These are phyloP conservation scores for Zygnema cylindricum DNA, from an alignment of 139 green algal species.

Conservation along the genomic window DNA sequence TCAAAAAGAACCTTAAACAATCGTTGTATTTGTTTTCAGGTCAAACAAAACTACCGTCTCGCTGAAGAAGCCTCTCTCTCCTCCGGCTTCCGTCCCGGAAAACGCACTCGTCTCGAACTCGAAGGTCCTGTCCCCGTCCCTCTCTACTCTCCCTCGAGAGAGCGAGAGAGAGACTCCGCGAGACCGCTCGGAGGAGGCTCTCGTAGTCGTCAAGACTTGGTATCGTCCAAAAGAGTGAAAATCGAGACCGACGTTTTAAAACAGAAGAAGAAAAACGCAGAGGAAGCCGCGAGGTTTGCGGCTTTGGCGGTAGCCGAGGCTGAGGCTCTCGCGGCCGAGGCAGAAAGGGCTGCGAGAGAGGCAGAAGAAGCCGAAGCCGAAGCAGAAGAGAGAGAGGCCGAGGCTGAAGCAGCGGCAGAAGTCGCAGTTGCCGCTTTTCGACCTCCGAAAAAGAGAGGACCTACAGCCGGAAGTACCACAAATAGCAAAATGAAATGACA, in stretches of 20 bases:
- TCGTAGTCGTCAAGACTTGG: neutral
- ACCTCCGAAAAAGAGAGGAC: too few relatives aligned
- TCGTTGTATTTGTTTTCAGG: too few relatives aligned
- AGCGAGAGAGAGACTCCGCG: too few relatives aligned
- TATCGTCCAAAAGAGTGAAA: neutral
- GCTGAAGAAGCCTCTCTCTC: neutral
- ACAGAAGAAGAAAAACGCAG: slow-evolving; percentile 8
- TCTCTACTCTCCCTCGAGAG: neutral
- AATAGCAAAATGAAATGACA: too few relatives aligned
- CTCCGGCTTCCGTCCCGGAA: neutral
- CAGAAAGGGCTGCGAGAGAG: too few relatives aligned
- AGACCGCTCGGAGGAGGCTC: neutral
- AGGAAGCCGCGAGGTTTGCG: slow-evolving; percentile 38
- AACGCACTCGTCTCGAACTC: neutral
- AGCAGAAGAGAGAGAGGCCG: too few relatives aligned
- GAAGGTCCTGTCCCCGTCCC: neutral
- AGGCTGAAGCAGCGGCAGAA: too few relatives aligned
- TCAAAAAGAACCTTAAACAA: too few relatives aligned
- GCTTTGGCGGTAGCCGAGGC: slow-evolving; percentile 19
- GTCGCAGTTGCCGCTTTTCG: too few relatives aligned
- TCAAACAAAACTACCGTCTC: slow-evolving; percentile 8
- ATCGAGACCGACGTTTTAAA: neutral
- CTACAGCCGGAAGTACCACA: too few relatives aligned
- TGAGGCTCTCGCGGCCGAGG: too few relatives aligned
- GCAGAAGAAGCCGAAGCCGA: too few relatives aligned